Conservation (phyloP, 176 grass and related monocot species). For the Zea luxurians region DNA sequence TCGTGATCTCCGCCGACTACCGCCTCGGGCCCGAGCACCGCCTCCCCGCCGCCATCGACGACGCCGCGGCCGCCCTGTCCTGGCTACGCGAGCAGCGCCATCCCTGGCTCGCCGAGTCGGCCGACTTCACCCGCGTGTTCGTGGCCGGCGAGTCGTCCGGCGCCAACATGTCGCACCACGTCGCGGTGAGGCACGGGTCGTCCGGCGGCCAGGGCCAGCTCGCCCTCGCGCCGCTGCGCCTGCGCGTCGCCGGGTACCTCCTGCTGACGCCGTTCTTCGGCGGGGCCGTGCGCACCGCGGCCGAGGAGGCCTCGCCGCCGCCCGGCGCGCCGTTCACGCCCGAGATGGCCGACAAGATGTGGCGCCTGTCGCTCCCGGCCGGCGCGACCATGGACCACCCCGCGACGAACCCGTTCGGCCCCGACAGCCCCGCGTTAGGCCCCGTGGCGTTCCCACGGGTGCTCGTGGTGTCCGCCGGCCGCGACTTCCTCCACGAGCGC, state of each 20-base stretch:
- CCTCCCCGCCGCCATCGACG: slow-evolving; percentile 52
- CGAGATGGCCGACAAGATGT: slow-evolving; percentile 54
- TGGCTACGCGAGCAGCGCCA: slow-evolving; percentile 41
- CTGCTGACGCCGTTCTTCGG: slow-evolving; percentile 63
- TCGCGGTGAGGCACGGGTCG: not conserved
- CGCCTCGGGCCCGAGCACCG: slow-evolving; percentile 64
- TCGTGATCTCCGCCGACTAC: slow-evolving; percentile 60
- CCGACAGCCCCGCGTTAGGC: slow-evolving; percentile 32
- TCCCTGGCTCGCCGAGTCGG: slow-evolving; percentile 35
- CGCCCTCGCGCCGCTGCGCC: not conserved
- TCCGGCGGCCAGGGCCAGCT: not conserved
- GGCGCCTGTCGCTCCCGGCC: slow-evolving; percentile 58
- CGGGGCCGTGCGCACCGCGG: slow-evolving; percentile 31
- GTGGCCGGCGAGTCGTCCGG: slow-evolving; percentile 40
- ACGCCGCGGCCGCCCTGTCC: slow-evolving; percentile 14
- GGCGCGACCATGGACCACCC: slow-evolving; percentile 60
- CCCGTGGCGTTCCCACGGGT: slow-evolving; percentile 39
- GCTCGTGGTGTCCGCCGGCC: slow-evolving; percentile 52
- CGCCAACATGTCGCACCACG: slow-evolving; percentile 50
- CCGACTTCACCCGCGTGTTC: slow-evolving; percentile 32
- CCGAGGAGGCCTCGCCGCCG: slow-evolving; percentile 37
- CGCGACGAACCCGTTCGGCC: slow-evolving; percentile 57
- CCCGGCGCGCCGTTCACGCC: slow-evolving; percentile 27
- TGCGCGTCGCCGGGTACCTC: slow-evolving; percentile 44
- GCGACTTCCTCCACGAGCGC: slow-evolving; percentile 52